Evolutionary conservation across 768 basidiomycete genomes (phyloP), one percentile per base, ranked within the genome.

Genomic region (Lactarius sp.): DNA sequence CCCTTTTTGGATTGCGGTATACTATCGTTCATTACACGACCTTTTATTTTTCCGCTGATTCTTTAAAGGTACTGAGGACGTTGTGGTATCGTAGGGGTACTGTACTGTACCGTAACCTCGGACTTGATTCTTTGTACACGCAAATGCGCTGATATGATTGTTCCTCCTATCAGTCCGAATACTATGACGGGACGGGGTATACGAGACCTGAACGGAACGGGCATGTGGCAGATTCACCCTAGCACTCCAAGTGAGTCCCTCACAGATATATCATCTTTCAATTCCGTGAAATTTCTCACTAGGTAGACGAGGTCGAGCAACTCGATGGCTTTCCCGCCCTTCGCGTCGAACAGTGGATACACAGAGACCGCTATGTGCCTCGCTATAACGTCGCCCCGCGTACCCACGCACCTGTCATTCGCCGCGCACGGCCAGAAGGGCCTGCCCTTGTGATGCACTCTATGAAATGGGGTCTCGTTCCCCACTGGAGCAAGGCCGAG

Each of bases 401-500:
- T 51, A 83, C 88, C 0, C 79, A 87, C 55, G 88, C 85, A 0
- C 90, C 92, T 20, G 88, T 95, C 41, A 77, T 95, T 37, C 76
- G 79, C 34, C 82, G 85, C 55, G 66, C 34, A 37, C 36, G 60
- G 20, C 57, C 57, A 9, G 60, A 64, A 36, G 50, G 69, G 41
- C 12, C 70, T 18, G 36, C 73, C 13, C 74, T 86, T 20, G 76
- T 88, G 27, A 72, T 95, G 66, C 89, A 92, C 41, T 87, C 88
- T 0, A 93, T 92, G 92, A 86, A 81, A 62, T 98, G 94, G 94
- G 94, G 95, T 7, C 78, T 95, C 1, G 83, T 94, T 2, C 92
- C 91, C 0, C 85, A 90, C 71, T 94, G 87, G 87, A 83, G n/a
- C n/a, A n/a, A n/a, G n/a, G n/a, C n/a, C n/a, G n/a, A n/a, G n/a